Evolutionary conservation across 495 filamentous ascomycete species (phyloP), one percentile per base, ranked within the genome.

Genomic region (Platismatia glauca): DNA sequence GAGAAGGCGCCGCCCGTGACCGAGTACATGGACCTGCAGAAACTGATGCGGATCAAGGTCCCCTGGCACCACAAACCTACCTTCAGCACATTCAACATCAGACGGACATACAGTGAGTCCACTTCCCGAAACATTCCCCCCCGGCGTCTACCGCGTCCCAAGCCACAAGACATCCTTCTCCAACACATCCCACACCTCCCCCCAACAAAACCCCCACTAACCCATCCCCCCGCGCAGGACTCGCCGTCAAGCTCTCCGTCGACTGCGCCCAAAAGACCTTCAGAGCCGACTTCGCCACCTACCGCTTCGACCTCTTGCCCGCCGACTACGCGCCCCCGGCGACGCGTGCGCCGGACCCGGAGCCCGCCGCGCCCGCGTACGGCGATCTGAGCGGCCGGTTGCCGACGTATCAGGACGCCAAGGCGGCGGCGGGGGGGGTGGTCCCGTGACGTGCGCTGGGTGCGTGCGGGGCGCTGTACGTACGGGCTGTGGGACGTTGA

Each of bases 51-150:
- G 18, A 48, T 57, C 33, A 39, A 18, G 22, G 37, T 62, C 33
- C 27, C 52, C 27, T 34, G 37, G 31, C 6, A 48, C 20, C 22
- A 57, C 22, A 56, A 34, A 43, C 53, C 60, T 2, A 44, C 35
- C 1, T 62, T 62, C 52, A 44, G 38, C 38, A 57, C 60, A 7
- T 62, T 62, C 37, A 57, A 62, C 29, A 62, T 62, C 39, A 52
- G 60, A 37, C 35, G 60, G 12, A 55, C 13, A 15, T 62, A 62
- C 43, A 48, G 37, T n/a, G n/a, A n/a, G n/a, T n/a, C n/a, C n/a
- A n/a, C n/a, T n/a, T n/a, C n/a, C n/a, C n/a, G n/a, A n/a, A n/a
- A n/a, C n/a, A n/a, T n/a, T n/a, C n/a, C n/a, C n/a, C n/a, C n/a
- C n/a, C n/a, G n/a, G n/a, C n/a, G n/a, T n/a, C n/a, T n/a, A n/a